These are phyloP conservation scores for Candida neerlandica DNA, from an alignment of 1,139 yeast genomes.

Conservation along the genomic window DNA sequence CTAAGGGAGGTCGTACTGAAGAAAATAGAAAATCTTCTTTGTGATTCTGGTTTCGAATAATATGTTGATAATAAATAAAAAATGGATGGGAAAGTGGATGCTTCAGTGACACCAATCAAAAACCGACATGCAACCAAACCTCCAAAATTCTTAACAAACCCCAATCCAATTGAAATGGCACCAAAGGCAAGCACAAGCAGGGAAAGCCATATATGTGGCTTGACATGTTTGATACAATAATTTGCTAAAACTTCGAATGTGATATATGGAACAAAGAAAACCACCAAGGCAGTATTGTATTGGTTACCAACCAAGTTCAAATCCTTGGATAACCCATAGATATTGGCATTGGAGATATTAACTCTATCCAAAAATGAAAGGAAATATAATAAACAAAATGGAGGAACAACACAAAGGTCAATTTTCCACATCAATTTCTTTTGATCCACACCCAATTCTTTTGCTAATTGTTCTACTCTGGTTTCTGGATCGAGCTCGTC, in stretches of 20 bases:
- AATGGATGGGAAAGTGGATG: conserved; percentile 74
- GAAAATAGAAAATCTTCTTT: conserved; percentile 67
- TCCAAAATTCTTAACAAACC: conserved; percentile 60
- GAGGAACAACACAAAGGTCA: conserved; percentile 68
- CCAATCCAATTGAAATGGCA: conserved; percentile 64
- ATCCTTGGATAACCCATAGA: conserved; percentile 61
- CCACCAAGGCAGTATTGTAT: conserved; percentile 63
- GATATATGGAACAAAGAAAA: conserved; percentile 74
- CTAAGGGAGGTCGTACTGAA: conserved; percentile 51
- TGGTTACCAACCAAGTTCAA: conserved; percentile 57
- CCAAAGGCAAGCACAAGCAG: conserved; percentile 63
- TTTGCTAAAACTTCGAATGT: conserved; percentile 70
- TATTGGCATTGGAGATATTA: conserved; percentile 72
- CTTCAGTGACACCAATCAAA: conserved; percentile 64
- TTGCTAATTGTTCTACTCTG: conserved; percentile 31
- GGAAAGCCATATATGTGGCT: conserved; percentile 68
- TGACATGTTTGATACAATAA: conserved; percentile 56
- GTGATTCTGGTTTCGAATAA: conserved; percentile 63
- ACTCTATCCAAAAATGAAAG: conserved; percentile 73
- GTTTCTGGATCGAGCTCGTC: conserved; percentile 16
- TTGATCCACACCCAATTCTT: conserved; percentile 40
- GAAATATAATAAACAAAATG: conserved; percentile 68
- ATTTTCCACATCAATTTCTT: conserved; percentile 60
- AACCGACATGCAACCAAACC: conserved; percentile 63
- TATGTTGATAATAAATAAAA: conserved; percentile 64